phyloP scores from a whole-genome alignment of 495 filamentous ascomycete genomes.

The Xylaria cubensis region DNA sequence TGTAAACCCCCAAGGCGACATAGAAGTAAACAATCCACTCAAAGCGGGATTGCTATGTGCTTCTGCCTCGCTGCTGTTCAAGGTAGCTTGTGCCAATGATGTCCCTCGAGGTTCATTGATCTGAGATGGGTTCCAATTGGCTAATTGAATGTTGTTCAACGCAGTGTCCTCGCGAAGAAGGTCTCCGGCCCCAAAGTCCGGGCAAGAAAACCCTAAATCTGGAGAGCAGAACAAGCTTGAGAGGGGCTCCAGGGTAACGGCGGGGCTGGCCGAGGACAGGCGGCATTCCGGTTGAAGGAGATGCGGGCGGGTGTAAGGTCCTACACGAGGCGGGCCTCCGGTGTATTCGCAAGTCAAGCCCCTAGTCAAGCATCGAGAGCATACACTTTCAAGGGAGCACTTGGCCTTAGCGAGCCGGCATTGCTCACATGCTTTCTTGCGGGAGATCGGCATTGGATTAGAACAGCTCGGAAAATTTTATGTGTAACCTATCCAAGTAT shows the following conservation, averaged over 20 bases:
- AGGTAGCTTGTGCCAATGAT: background rate
- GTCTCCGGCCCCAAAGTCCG: background rate
- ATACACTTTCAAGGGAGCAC: constrained; percentile 11
- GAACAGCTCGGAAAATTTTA: background rate
- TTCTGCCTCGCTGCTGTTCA: background rate
- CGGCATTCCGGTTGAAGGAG: background rate
- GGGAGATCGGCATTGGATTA: constrained; percentile 13
- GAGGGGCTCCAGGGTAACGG: background rate
- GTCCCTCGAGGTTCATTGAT: background rate
- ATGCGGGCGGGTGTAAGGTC: background rate
- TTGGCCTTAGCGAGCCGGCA: constrained; percentile 11
- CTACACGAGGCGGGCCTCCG: background rate
- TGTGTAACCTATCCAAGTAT: background rate
- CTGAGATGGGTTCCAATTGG: background rate
- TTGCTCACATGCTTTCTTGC: constrained; percentile 21
- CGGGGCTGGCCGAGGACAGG: background rate
- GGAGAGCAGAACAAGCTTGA: background rate
- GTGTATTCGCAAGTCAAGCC: constrained; percentile 6
- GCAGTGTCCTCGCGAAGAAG: background rate
- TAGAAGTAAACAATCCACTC: background rate
- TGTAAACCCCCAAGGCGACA: background rate
- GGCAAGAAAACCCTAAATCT: background rate
- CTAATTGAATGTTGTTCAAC: background rate
- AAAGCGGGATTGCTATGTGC: background rate
- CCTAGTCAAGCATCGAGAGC: constrained; percentile 8